Conservation (phyloP, 352 stramenopile genomes). For the Phytophthora multivora region DNA sequence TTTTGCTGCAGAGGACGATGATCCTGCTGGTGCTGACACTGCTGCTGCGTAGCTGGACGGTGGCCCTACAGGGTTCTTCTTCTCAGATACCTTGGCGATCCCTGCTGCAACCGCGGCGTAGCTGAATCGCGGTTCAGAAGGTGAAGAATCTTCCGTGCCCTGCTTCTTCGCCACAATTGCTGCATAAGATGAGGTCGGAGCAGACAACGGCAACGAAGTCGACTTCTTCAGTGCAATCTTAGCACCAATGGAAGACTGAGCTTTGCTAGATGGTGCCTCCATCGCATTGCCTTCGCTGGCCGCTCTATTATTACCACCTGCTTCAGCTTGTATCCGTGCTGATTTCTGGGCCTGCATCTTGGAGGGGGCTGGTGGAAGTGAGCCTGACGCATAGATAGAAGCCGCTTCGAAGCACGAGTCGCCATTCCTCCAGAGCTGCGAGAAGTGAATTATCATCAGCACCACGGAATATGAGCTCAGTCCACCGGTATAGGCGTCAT, state of each 20-base stretch:
- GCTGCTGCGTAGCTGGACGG: slow-evolving; percentile 75
- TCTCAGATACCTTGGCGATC: slow-evolving; percentile 51
- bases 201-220: slow-evolving; percentile 14
- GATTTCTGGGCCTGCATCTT: slow-evolving; percentile 30
- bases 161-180: slow-evolving; percentile 52
- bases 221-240: slow-evolving; percentile 25
- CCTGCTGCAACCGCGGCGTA: slow-evolving; percentile 77
- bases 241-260: neutral
- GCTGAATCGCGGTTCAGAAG: slow-evolving; percentile 51
- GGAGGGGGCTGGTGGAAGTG: slow-evolving; percentile 41
- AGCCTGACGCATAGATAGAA: slow-evolving; percentile 70
- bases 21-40: slow-evolving; percentile 43
- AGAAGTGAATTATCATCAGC: slow-evolving; percentile 92
- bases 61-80: slow-evolving; percentile 18
- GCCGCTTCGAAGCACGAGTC: slow-evolving; percentile 56
- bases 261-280: slow-evolving; percentile 3
- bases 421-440: slow-evolving; percentile 70
- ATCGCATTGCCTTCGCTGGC: slow-evolving; percentile 12
- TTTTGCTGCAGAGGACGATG: slow-evolving; percentile 17
- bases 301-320: slow-evolving; percentile 18
- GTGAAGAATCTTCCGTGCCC: slow-evolving; percentile 8
- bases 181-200: slow-evolving; percentile 64
- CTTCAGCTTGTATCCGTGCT: slow-evolving; percentile 26
- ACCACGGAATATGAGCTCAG: slow-evolving; percentile 93
- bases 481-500: slow-evolving; percentile 91